Evolutionary conservation across 1,139 yeast species (phyloP).

Genomic region (Debaryomycetaceae sp.): DNA sequence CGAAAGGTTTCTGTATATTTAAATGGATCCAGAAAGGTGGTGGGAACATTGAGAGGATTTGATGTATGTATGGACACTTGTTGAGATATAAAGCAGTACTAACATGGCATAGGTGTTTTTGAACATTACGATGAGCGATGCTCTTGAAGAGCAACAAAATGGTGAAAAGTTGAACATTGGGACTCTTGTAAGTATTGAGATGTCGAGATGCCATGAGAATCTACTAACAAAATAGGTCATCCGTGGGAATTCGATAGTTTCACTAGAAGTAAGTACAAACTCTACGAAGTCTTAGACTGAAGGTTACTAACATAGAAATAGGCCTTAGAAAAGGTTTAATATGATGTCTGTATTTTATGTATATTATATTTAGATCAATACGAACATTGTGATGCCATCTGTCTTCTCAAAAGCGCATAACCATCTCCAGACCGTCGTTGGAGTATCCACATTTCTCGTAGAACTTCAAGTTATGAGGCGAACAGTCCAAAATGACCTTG

Average conservation of each 20-base stretch:
- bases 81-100: slow-evolving; percentile 8
- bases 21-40: slow-evolving; percentile 69
- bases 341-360: neutral
- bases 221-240: slow-evolving; percentile 29
- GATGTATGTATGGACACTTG: slow-evolving; percentile 44
- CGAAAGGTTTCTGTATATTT: slow-evolving; percentile 67
- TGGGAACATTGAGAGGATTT: slow-evolving; percentile 74
- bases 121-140: slow-evolving; percentile 71
- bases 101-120: slow-evolving; percentile 47
- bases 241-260: slow-evolving; percentile 60
- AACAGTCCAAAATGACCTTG: slow-evolving; percentile 88
- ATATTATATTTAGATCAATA: neutral
- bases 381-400: slow-evolving; percentile 1
- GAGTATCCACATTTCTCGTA: slow-evolving; percentile 81
- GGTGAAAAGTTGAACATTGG: slow-evolving; percentile 56
- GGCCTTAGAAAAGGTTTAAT: slow-evolving; percentile 29
- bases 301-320: slow-evolving; percentile 18
- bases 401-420: slow-evolving; percentile 18
- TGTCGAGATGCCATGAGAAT: neutral
- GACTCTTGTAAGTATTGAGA: slow-evolving; percentile 37
- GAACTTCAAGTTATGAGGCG: slow-evolving; percentile 73
- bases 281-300: neutral
- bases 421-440: slow-evolving; percentile 76
- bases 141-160: slow-evolving; percentile 55
- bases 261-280: slow-evolving; percentile 46